Evolutionary conservation across 805 yeast species (phyloP), one percentile per base, ranked within the genome.

Genomic region (Candida coquimbonensis): DNA sequence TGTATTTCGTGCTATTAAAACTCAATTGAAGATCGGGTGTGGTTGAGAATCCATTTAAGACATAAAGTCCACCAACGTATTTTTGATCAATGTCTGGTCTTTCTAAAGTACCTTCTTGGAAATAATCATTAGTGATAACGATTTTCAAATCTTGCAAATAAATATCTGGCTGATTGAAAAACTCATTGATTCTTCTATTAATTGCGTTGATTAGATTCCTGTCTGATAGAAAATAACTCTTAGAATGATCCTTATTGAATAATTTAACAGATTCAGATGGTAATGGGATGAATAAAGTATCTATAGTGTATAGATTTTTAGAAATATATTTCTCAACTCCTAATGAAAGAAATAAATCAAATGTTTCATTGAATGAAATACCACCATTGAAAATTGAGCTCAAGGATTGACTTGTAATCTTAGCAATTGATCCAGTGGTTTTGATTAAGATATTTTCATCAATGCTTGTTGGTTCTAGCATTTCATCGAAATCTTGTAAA

Each of bases 61-160:
- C 50, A 32, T 55, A 53, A 21, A 56, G 40, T 24, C 55, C 56
- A 4, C 61, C 62, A 17, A 58, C 60, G 32, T 58, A 58, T 36
- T 53, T 58, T 31, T 53, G 58, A 39, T 53, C 43, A 34, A 54
- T 58, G 34, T 53, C 53, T 13, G 56, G 59, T 42, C 53, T 51
- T 12, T 52, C 53, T 2, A 59, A 54, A 6, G 46, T 45, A 31
- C 59, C 57, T 39, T 55, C 60, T 32, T 56, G 59, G 40, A 47
- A 55, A 32, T 42, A 54, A 40, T 51, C 52, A 45, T 54, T 51
- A 5, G 50, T 24, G 26, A 58, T 50, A 14, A 55, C 38, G n/a
- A 58, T 43, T 21, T 52, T 53, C 38, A 56, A 40, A 17, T 50
- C 46, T 26, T 46, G 39, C 8, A 54, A 29, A 37, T 53, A 45